Base-by-base conservation (phyloP, 2,329 filamentous ascomycete species). In the Seiridium unicorne region DNA sequence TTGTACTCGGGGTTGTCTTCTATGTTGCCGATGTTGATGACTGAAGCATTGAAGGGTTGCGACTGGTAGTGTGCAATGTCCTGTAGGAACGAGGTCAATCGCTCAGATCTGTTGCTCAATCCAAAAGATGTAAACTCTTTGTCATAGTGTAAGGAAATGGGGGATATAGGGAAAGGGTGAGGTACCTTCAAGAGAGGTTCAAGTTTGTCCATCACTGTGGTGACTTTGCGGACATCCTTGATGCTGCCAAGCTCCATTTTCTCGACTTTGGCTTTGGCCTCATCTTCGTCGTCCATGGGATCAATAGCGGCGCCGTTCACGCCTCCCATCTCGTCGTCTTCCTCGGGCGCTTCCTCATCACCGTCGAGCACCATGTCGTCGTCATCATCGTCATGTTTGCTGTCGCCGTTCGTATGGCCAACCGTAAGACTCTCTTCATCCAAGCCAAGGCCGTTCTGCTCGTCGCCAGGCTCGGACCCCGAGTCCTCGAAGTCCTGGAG, bases 1-100 rank as follows among this genome's bases (percentile, higher is more conserved):
- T 92, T 88, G 75, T 96, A 97, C 73, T 96, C 93, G 56, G 92
- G 92, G 68, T 96, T 93, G 70, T 96, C 92, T 76, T 97, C 93
- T 69, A 96, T 88, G 59, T 91, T 93, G 67, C 93, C 92, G 62
- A 95, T 80, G 67, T 88, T 84, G 31, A 82, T 85, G 36, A 84
- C 85, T 62, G 83, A 85, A 60, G 87, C 82, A 57, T 86, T 82
- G 40, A 88, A 83, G 4, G 89, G 83, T 68, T 91, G 82, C 47
- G 84, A 85, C 77, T 91, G 87, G 76, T 88, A 95, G 69, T 90
- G 81, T 72, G 84, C 81, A 75, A 96, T 93, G 89, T 92, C 91
- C 91, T 95, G 80, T 72, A 80, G 71, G 70, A 74, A 73, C 74
- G 75, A 77, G 78, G 72, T 67, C 70, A 79, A 75, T 77, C 77